Evolutionary conservation across 148 eudicot genomes (phyloP).

Genomic region (Oxyria digyna): DNA sequence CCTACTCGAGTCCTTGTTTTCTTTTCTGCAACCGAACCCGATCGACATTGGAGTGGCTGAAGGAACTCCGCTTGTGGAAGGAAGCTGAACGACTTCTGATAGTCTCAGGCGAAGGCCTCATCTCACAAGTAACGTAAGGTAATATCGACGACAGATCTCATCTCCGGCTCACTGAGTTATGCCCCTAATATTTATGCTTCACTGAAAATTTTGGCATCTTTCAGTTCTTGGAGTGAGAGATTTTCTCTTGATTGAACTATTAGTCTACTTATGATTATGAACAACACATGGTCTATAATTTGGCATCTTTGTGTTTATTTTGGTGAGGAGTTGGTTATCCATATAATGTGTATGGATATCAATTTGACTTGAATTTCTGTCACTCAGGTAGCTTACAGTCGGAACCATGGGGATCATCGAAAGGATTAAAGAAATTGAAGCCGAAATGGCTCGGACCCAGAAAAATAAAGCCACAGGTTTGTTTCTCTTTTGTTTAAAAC

Average conservation of each 20-base stretch:
- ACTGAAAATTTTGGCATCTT: not conserved
- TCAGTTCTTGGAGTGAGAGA: not conserved
- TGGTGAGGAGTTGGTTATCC: not conserved
- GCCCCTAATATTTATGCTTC: too few relatives aligned
- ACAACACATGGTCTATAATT: not conserved
- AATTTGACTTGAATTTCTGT: not conserved
- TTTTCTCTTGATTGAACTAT: not conserved
- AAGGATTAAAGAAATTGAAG: slow-evolving; percentile 93
- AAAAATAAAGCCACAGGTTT: slow-evolving; percentile 98
- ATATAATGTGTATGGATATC: not conserved
- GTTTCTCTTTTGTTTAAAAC: not conserved
- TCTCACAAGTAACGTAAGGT: too few relatives aligned
- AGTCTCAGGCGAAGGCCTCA: too few relatives aligned
- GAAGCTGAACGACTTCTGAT: too few relatives aligned
- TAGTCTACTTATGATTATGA: not conserved
- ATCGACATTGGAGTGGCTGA: too few relatives aligned
- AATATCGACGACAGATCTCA: too few relatives aligned
- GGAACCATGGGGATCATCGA: slow-evolving; percentile 87
- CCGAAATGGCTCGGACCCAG: slow-evolving; percentile 99
- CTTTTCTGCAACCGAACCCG: too few relatives aligned
- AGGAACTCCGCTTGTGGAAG: too few relatives aligned
- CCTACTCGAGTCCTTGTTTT: too few relatives aligned
- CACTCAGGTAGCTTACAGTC: slow-evolving; percentile 18
- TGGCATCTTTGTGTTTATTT: not conserved
- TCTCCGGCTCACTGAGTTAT: too few relatives aligned